These are phyloP conservation scores for Colletotrichum sp. DNA, from an alignment of 2,329 filamentous ascomycete species.

Conservation along the genomic window DNA sequence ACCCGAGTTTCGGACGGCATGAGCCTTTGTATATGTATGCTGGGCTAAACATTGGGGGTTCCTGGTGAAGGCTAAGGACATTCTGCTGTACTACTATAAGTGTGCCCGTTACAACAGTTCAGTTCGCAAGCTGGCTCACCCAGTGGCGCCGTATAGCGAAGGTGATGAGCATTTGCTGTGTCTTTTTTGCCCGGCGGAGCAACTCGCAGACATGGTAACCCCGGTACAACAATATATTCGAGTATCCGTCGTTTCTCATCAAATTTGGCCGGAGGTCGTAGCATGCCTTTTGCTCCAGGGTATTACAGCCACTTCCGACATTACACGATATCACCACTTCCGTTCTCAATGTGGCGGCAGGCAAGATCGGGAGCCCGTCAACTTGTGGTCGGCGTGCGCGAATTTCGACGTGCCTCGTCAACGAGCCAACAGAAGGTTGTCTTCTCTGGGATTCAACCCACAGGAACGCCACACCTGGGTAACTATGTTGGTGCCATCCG, in stretches of 20 bases:
- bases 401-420: neutral
- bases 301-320: neutral
- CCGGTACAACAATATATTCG: neutral
- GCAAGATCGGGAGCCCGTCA: neutral
- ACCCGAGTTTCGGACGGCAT: neutral
- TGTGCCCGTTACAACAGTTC: neutral
- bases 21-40: neutral
- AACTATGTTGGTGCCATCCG: conserved; percentile 92
- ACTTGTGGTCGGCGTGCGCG: neutral
- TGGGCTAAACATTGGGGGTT: neutral
- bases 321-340: neutral
- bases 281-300: neutral
- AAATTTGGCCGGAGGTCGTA: neutral
- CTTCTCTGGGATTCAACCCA: conserved; percentile 98
- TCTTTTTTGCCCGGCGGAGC: neutral
- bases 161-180: neutral
- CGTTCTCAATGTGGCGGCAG: conserved; percentile 4
- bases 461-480: conserved; percentile 89
- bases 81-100: neutral
- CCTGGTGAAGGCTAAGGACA: neutral
- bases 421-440: conserved; percentile 53
- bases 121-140: neutral
- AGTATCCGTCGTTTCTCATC: neutral
- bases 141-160: neutral
- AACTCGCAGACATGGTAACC: neutral